A percentile compares a stretch with the other conserved stretches of the same genome.
Evolutionary conservation across 2,329 filamentous ascomycete genomes (phyloP).

Genomic region (Aphanoascus verrucosus): DNA sequence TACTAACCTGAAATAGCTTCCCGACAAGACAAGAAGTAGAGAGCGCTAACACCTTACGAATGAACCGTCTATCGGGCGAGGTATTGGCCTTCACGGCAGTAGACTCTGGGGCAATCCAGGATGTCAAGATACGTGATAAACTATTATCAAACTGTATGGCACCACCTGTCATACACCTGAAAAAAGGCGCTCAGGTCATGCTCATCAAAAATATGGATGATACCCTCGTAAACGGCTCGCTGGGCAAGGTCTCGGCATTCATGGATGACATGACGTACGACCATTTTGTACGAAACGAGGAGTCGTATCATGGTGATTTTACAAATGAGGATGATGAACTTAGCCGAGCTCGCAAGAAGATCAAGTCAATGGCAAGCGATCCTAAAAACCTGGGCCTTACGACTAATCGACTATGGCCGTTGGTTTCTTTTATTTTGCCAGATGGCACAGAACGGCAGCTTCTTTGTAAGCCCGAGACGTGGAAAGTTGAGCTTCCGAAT

Average conservation of each 20-base stretch:
- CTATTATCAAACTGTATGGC: conserved; percentile 88
- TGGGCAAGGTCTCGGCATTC: conserved; percentile 75
- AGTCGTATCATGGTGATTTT: conserved; percentile 42
- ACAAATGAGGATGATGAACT: conserved; percentile 39
- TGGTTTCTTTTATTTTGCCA: conserved; percentile 71
- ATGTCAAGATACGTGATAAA: conserved; percentile 60
- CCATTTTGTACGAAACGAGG: conserved; percentile 47
- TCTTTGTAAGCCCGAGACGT: conserved; percentile 75
- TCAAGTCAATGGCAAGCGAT: conserved; percentile 48
- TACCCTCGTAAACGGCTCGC: conserved; percentile 80
- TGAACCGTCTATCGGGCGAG: conserved; percentile 60
- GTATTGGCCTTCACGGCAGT: conserved; percentile 57
- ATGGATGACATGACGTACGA: conserved; percentile 58
- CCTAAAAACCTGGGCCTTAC: conserved; percentile 38
- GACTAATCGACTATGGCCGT: conserved; percentile 55
- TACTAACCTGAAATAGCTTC: conserved; percentile 45
- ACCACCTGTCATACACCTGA: conserved; percentile 65
- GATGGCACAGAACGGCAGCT: conserved; percentile 68
- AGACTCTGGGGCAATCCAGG: conserved; percentile 59
- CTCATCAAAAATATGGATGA: conserved; percentile 99
- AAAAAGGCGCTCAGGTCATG: conserved; percentile 94
- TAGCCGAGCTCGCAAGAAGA: conserved; percentile 36
- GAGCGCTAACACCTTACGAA: conserved; percentile 63
- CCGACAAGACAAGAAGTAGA: conserved; percentile 87
- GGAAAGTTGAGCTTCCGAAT: conserved; percentile 95